Conservation (phyloP, 495 filamentous ascomycete species). For the Viridothelium virens region DNA sequence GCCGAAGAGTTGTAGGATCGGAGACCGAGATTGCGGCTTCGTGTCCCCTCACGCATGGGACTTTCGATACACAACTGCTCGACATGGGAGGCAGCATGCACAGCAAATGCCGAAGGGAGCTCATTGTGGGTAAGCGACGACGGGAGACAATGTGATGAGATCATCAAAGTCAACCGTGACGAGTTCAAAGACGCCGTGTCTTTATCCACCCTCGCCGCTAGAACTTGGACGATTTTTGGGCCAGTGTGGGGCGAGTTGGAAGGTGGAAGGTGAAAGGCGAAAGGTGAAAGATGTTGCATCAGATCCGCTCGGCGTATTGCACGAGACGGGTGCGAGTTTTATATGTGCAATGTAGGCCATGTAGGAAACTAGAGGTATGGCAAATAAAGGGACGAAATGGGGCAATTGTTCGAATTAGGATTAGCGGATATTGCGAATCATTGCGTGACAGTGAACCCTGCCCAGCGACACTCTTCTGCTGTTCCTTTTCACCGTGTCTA, state of each 20-base stretch:
- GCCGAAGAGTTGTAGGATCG: neutral
- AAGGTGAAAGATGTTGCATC: neutral
- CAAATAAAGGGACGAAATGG: slow-evolving; percentile 8
- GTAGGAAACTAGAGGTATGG: neutral
- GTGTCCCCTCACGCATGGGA: neutral
- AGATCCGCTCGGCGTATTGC: neutral
- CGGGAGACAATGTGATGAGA: neutral
- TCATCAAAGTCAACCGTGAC: neutral
- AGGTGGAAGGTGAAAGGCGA: neutral
- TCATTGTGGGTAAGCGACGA: neutral
- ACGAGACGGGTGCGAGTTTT: neutral
- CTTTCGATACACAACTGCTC: neutral
- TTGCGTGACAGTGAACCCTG: too few species aligned
- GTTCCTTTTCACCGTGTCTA: too few species aligned
- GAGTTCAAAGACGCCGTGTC: neutral
- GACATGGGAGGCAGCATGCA: neutral
- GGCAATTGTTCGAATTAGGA: slow-evolving; percentile 3
- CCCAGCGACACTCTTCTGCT: too few species aligned
- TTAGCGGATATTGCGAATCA: neutral
- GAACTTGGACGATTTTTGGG: neutral
- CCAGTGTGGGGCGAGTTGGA: neutral
- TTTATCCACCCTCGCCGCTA: neutral
- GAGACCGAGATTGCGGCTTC: neutral
- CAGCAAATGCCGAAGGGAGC: neutral
- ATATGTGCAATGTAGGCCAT: neutral